Evolutionary conservation across 108 stramenopile species (phyloP), one percentile per base, ranked within the genome.

Genomic region (Parietichytrium sp.): DNA sequence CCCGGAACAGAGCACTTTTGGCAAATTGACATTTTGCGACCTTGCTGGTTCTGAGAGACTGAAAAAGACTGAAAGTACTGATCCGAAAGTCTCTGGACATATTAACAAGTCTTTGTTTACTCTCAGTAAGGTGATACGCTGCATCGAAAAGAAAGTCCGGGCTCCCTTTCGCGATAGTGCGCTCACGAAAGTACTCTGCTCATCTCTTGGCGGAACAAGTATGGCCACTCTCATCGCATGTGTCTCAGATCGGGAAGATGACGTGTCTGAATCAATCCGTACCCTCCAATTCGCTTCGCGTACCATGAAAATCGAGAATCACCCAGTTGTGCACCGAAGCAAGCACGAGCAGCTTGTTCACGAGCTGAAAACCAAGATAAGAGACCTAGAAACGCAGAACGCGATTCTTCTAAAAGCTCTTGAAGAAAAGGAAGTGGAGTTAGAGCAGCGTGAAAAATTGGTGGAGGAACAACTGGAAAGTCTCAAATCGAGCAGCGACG

Each of bases 261-360:
- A 45, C 20, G 6, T 72, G 10, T 6, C 61, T 36, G 61, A 72
- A 25, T 72, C 61, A 23, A 7, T 27, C 15, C 33, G 61, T n/a
- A 72, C 61, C 23, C 42, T 72, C 38, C 61, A 20, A 18, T 72
- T 72, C 42, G 61, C 61, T 6, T 33, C 61, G 33, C 61, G 61
- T 45, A 72, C 61, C 42, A 72, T 72, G 61, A 33, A 42, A n/a
- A 72, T 72, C 2, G 6, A 27, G 6, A 72, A 72, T 25, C 36
- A 10, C 8, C 61, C 61, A n/a, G 45, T 72, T 2, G 42, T 72
- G 13, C 45, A 45, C 20, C 61, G 61, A 6, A 72, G 61, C 33
- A 72, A 72, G 61, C 61, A 72, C 61, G 61, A 72, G 33, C 61
- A 42, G 20, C 61, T 72, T 27, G 61, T 72, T 6, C 38, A 72